phyloP scores from a whole-genome alignment of 305 asterid genomes.

The Caryopteris hybrid region DNA sequence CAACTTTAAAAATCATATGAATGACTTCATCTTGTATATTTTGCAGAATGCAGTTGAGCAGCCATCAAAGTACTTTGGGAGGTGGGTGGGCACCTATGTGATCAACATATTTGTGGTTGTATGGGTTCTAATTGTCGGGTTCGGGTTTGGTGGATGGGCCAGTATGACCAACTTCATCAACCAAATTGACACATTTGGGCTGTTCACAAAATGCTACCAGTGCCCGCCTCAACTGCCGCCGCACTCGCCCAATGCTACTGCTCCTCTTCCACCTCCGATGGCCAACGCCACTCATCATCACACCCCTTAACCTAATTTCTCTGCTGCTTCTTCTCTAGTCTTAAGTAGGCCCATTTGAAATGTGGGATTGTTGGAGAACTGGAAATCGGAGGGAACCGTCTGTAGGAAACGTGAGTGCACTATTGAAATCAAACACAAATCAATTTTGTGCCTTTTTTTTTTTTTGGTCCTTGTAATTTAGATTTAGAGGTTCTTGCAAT shows the following conservation, averaged over 20 bases:
- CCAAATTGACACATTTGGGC: conserved; percentile 89
- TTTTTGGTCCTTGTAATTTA: background rate
- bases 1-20: too few relatives aligned
- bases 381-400: background rate
- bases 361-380: background rate
- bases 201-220: conserved; percentile 90
- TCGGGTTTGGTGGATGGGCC: conserved; percentile 96
- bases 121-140: conserved; percentile 81
- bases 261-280: conserved; percentile 33
- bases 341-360: background rate
- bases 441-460: conserved; percentile 7
- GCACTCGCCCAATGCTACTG: conserved; percentile 30
- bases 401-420: background rate
- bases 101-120: conserved; percentile 74
- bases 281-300: conserved; percentile 35
- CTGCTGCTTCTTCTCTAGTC: background rate
- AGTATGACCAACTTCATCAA: conserved; percentile 71
- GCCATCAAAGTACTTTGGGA: conserved; percentile 71
- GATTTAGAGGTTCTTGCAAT: conserved; percentile 13
- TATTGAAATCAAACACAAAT: background rate
- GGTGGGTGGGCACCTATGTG: conserved; percentile 72
- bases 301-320: conserved; percentile 14
- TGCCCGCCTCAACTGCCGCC: conserved; percentile 54
- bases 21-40: background rate
- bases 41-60: conserved; percentile 89